Percentiles rank a stretch among this genome's conserved stretches.
Conservation (phyloP, 805 yeast genomes). For the Metschnikowia peoriensis region DNA sequence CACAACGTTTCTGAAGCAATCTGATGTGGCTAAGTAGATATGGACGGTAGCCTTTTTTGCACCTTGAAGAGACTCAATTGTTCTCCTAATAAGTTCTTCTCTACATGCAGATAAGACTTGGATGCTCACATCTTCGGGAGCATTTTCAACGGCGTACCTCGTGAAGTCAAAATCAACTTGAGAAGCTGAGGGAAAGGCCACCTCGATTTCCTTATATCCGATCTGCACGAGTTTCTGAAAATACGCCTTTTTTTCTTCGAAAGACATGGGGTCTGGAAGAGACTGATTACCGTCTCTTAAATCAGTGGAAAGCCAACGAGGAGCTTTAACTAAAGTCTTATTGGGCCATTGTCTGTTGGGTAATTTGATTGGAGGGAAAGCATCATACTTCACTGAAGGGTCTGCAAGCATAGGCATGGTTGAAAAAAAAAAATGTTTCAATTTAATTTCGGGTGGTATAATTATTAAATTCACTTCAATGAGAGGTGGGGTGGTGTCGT, state of each 20-base stretch:
- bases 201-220: conserved; percentile 83
- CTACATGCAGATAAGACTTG: conserved; percentile 79
- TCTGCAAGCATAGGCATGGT: conserved; percentile 42
- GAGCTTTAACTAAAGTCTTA: conserved; percentile 55
- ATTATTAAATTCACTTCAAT: neutral
- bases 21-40: conserved; percentile 74
- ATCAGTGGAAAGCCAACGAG: conserved; percentile 83
- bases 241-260: conserved; percentile 70
- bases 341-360: conserved; percentile 73
- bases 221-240: conserved; percentile 65
- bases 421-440: neutral
- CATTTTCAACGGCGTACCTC: conserved; percentile 65
- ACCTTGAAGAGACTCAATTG: conserved; percentile 69
- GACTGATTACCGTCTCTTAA: conserved; percentile 84
- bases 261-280: conserved; percentile 83
- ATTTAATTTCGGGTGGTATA: neutral
- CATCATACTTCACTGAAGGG: conserved; percentile 61
- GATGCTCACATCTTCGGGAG: conserved; percentile 74
- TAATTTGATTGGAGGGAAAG: conserved; percentile 54
- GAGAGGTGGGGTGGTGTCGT: neutral
- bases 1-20: conserved; percentile 68
- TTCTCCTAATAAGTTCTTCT: conserved; percentile 66
- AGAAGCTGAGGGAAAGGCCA: conserved; percentile 78
- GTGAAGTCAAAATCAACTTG: conserved; percentile 82
- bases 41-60: conserved; percentile 77